Conservation (phyloP, 176 grass and related monocot species). For the Triticum aestivum region DNA sequence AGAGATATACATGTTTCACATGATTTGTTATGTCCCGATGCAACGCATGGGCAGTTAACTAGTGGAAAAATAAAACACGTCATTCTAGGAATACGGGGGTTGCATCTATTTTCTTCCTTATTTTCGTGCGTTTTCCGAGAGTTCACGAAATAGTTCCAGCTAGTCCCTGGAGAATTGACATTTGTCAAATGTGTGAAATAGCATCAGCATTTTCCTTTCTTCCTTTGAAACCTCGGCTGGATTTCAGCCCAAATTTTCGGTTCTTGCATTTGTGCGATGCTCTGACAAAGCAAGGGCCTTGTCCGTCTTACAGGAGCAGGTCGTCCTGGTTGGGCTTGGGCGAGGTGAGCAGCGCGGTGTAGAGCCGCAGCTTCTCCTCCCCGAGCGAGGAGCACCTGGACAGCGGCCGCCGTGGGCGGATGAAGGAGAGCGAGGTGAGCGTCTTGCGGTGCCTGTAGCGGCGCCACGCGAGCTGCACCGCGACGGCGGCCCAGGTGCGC, state of each 20-base stretch:
- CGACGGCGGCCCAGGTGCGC: constrained; percentile 90
- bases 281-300: neutral
- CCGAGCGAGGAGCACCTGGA: constrained; percentile 72
- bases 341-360: constrained; percentile 80
- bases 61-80: too few species aligned
- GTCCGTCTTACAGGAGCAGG: neutral
- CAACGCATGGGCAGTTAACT: too few species aligned
- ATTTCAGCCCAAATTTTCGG: too few species aligned
- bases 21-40: too few species aligned
- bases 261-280: neutral
- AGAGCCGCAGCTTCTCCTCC: constrained; percentile 84
- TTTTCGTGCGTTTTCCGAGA: too few species aligned
- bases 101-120: neutral
- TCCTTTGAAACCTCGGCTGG: too few species aligned
- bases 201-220: too few species aligned
- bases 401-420: constrained; percentile 58
- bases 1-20: too few species aligned
- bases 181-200: too few species aligned
- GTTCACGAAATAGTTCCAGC: too few species aligned
- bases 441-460: constrained; percentile 77
- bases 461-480: constrained; percentile 80
- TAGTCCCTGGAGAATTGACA: neutral
- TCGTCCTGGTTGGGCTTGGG: constrained; percentile 88
- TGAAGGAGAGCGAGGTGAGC: constrained; percentile 66
- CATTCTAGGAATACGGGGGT: neutral